Evolutionary conservation across 2,329 filamentous ascomycete species (phyloP).

Genomic region (Epichloe uncinata): DNA sequence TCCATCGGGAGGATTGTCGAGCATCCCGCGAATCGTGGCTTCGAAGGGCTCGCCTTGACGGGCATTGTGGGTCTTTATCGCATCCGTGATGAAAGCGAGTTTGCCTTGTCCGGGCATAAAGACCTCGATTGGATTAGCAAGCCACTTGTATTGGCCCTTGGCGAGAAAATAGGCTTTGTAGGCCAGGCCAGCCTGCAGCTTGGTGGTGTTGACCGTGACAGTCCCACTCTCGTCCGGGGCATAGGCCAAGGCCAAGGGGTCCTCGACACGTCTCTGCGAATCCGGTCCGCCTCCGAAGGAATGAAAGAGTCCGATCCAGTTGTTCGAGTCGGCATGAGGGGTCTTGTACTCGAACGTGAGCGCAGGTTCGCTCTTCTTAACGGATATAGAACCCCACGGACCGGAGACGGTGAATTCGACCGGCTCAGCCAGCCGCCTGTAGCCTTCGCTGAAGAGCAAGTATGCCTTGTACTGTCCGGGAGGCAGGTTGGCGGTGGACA

Average conservation of each 20-base stretch:
- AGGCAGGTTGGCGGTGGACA: slow-evolving; percentile 12
- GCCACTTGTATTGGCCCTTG: slow-evolving; percentile 21
- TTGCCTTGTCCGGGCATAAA: slow-evolving; percentile 11
- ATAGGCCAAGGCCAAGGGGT: slow-evolving; percentile 20
- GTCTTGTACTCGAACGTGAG: slow-evolving; percentile 25
- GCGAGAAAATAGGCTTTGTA: slow-evolving; percentile 26
- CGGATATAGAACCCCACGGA: slow-evolving; percentile 6
- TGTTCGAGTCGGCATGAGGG: slow-evolving; percentile 12
- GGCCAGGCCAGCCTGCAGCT: slow-evolving; percentile 14
- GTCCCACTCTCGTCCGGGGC: slow-evolving; percentile 16
- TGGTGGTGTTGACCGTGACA: slow-evolving; percentile 12
- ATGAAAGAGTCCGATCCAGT: slow-evolving; percentile 27
- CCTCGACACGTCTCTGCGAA: slow-evolving; percentile 15
- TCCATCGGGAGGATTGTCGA: slow-evolving; percentile 14
- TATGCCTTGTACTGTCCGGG: slow-evolving; percentile 21
- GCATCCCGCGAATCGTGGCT: slow-evolving; percentile 19
- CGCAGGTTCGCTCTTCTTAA: slow-evolving; percentile 5
- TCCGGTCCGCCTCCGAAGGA: slow-evolving; percentile 21
- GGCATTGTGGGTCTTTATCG: slow-evolving; percentile 22
- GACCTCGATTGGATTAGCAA: slow-evolving; percentile 21
- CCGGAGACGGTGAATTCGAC: slow-evolving; percentile 15
- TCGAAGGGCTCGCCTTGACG: slow-evolving; percentile 20
- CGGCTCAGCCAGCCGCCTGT: slow-evolving; percentile 21
- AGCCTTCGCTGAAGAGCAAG: slow-evolving; percentile 20
- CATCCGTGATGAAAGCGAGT: slow-evolving; percentile 17